Conservation (phyloP, 768 basidiomycete genomes). For the Rhodotorula toruloides region DNA sequence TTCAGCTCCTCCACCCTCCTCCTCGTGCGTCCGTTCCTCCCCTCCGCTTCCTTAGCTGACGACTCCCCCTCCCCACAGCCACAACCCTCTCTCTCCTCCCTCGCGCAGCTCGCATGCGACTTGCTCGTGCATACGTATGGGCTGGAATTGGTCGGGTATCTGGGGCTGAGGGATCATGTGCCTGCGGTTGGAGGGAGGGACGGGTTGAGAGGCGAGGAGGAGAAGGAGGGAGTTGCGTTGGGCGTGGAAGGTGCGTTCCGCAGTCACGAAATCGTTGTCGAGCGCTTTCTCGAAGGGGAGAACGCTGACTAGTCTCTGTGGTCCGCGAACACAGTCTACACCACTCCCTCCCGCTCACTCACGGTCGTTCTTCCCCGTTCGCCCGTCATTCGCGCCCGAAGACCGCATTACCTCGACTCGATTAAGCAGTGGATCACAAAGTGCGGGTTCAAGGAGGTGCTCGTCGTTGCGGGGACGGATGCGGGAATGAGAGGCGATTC, state of each 20-base stretch:
- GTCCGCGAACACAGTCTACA: slow-evolving; percentile 14
- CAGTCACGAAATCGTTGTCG: no score
- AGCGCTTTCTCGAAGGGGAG: no score
- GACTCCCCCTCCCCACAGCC: slow-evolving; percentile 14
- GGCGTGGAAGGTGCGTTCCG: slow-evolving; percentile 28
- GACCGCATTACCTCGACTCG: slow-evolving; percentile 15
- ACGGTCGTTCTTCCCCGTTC: slow-evolving; percentile 32
- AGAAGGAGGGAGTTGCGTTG: slow-evolving; percentile 14
- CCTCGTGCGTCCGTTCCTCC: slow-evolving; percentile 4
- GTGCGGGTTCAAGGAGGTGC: slow-evolving; percentile 13
- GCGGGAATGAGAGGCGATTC: slow-evolving; percentile 27
- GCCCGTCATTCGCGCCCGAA: slow-evolving; percentile 31
- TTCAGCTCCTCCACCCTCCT: slow-evolving; percentile 10
- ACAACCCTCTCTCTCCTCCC: slow-evolving; percentile 28
- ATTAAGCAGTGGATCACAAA: slow-evolving; percentile 1
- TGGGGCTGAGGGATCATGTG: slow-evolving; percentile 22
- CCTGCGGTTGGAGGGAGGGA: slow-evolving; percentile 24
- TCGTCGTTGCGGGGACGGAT: slow-evolving; percentile 25
- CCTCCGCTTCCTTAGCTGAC: not conserved
- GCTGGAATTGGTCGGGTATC: slow-evolving; percentile 24
- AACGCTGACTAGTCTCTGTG: not conserved
- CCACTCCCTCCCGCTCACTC: not conserved
- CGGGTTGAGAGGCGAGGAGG: not conserved
- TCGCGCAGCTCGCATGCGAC: slow-evolving; percentile 31
- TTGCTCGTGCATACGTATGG: slow-evolving; percentile 16